Percentiles rank a stretch among this genome's conserved stretches.
Conservation (phyloP, 768 basidiomycete genomes). For the Calocera cornea region DNA sequence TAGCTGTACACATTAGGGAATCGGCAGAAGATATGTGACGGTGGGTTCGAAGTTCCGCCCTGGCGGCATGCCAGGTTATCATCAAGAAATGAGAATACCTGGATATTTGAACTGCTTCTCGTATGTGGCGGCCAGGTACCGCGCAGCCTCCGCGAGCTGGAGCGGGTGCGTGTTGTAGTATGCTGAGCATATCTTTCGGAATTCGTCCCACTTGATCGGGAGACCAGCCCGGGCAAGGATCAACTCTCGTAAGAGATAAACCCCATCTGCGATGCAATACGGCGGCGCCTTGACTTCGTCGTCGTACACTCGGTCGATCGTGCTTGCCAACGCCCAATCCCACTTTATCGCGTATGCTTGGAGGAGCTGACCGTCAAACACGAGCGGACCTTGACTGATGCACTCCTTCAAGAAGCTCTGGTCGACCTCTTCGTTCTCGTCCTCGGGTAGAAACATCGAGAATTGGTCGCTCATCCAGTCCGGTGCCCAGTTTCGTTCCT, state of each 20-base stretch:
- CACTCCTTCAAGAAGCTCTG: background rate
- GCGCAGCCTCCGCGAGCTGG: background rate
- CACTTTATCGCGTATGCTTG: background rate
- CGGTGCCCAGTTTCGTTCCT: background rate
- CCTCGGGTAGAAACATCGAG: background rate
- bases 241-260: background rate
- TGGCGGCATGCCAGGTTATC: too few relatives aligned
- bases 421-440: background rate
- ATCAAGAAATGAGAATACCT: background rate
- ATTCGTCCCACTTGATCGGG: background rate
- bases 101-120: background rate
- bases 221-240: background rate
- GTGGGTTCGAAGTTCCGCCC: too few relatives aligned
- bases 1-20: background rate
- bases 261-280: background rate
- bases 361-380: background rate
- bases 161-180: background rate
- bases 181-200: background rate
- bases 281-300: background rate
- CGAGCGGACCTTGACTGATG: background rate
- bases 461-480: constrained; percentile 1
- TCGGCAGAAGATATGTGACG: too few relatives aligned
- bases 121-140: background rate
- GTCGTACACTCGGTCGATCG: constrained; percentile 1
- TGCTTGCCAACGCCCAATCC: background rate